Base-by-base conservation (phyloP, 2,329 filamentous ascomycete species). In the Curvularia spicifera region DNA sequence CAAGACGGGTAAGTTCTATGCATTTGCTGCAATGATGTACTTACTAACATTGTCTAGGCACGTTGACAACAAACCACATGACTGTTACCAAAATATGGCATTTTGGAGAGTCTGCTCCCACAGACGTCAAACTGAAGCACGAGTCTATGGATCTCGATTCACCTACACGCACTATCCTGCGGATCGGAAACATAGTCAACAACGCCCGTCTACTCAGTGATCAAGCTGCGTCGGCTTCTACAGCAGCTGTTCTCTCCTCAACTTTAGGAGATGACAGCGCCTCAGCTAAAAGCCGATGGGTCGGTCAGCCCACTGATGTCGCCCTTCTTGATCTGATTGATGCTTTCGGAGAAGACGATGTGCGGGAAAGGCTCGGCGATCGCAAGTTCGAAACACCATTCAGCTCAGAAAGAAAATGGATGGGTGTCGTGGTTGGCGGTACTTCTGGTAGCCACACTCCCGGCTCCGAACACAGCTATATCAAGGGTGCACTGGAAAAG, bases 381-480 rank as follows among this genome's bases (percentile, higher is more conserved):
- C 90, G 94, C 48, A 86, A 90, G 31, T 87, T 88, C 43, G 95
- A 99, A 76, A 93, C 91, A 0, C 93, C 95, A 0, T 99, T 99
- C 78, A 98, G 94, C 74, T 99, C 95, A 0, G 93, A 97, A 74
- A 87, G 94, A 56, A 99, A 99, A 78, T 99, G 94, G 94, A 99
- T 99, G 96, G 96, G 96, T 33, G 93, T 97, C 28, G 90, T 93
- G 1, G 91, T 97, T 62, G 71, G 77, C 56, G 77, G 79, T 31
- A 78, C 75, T 56, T 71, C 79, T 43, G 81, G 83, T 22, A 83
- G 86, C 28, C 79, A 81, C 29, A 62, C 61, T 57, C 80, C 81
- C 53, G 88, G 90, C 37, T 87, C 88, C 60, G 91, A 96, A 70
- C 88, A 92, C 65, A 93, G 92, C 0, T 99, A 98, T 75, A 91